Evolutionary conservation across 768 basidiomycete genomes (phyloP).

Genomic region (Hemileccinum rubropunctum): DNA sequence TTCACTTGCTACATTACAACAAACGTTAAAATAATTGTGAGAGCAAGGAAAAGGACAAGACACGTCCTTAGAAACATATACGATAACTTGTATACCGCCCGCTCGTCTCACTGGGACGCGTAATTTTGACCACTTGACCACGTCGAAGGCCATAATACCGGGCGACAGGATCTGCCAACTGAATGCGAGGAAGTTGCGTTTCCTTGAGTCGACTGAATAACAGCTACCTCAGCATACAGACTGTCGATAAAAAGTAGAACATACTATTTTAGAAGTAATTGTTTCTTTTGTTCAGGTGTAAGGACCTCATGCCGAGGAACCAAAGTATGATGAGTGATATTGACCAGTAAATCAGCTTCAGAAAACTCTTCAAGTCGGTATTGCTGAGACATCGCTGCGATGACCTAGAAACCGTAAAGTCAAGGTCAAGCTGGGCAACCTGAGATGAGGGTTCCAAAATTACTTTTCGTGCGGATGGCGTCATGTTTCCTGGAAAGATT

Average conservation of each 20-base stretch:
- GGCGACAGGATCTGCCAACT: slow-evolving; percentile 95
- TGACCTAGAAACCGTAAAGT: slow-evolving; percentile 55
- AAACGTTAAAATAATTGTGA: slow-evolving; percentile 2
- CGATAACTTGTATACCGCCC: slow-evolving; percentile 92
- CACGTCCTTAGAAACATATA: slow-evolving; percentile 66
- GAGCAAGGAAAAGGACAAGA: not conserved
- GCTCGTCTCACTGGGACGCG: slow-evolving; percentile 92
- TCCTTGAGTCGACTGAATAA: slow-evolving; percentile 85
- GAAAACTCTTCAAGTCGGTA: slow-evolving; percentile 95
- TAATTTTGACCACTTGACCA: slow-evolving; percentile 98
- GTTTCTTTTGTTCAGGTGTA: slow-evolving; percentile 79
- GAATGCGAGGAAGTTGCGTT: slow-evolving; percentile 96
- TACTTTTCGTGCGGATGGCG: slow-evolving; percentile 93
- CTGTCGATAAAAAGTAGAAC: slow-evolving; percentile 33
- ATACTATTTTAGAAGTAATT: slow-evolving; percentile 89
- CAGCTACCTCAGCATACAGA: slow-evolving; percentile 6
- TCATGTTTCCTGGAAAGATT: slow-evolving; percentile 95
- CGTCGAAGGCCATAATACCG: slow-evolving; percentile 95
- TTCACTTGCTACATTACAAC: slow-evolving; percentile 14
- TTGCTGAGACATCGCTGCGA: slow-evolving; percentile 82
- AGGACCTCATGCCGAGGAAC: slow-evolving; percentile 93
- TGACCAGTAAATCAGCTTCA: slow-evolving; percentile 93
- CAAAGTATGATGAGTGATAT: slow-evolving; percentile 94
- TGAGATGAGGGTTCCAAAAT: not conserved
- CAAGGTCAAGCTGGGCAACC: not conserved